Evolutionary conservation across 139 green algal species (phyloP), one percentile per base, ranked within the genome.

Genomic region (Spirogloea muscicola): DNA sequence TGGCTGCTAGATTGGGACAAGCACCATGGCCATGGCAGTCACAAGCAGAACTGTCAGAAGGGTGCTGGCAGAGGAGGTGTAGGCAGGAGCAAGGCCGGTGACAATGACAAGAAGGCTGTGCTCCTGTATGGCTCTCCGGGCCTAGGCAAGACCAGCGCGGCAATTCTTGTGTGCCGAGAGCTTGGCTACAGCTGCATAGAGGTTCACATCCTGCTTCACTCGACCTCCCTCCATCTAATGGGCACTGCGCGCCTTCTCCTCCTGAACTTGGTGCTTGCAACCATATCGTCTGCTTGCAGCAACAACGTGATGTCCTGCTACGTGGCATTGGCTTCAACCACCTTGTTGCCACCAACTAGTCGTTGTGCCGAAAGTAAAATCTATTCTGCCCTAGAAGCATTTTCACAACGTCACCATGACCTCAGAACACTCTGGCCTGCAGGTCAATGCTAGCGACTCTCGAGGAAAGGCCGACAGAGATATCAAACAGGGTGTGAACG

Each of bases 381-480:
- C 21, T 21, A 21, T 55, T 21, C 21, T 55, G 21, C 21, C 21
- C n/a, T 21, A 55, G n/a, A 65, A 65, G 57, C 37, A 72, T 68
- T 31, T 74, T 21, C 31, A 46, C 31, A 16, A 13, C 41, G 18
- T 60, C 6, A 60, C n/a, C 46, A 55, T 55, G 46, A 31, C n/a
- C n/a, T 55, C n/a, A n/a, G n/a, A n/a, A 55, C 46, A 21, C 18
- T 43, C 18, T 66, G 58, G 18, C 18, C 38, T 70, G 60, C 38
- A 76, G 68, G 91, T 97, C 40, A 99, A 99, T 74, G 94, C 94
- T 4, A 90, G 76, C 34, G 94, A 98, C 88, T 90, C 92, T 2
- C 88, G 94, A 51, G 89, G 86, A 84, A 97, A 97, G 84, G 72
- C 87, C 18, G 87, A 96, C 72, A 68, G 62, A 36, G 49, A 79